phyloP scores from a whole-genome alignment of 192 early-diverging fungal genomes.

The Linderina pennispora region DNA sequence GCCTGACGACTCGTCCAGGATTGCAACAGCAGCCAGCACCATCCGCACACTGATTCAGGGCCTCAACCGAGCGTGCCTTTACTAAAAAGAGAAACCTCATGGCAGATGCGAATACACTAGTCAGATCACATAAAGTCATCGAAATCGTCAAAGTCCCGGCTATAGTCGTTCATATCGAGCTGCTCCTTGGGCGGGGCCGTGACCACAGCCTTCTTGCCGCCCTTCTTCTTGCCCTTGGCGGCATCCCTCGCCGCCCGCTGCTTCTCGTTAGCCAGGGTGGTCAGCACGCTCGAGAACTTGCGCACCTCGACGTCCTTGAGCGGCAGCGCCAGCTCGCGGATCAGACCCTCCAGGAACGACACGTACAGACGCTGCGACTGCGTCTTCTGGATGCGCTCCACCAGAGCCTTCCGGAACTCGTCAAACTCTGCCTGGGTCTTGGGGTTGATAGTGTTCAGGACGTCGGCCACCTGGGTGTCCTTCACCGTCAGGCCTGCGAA shows the following conservation, averaged over 20 bases:
- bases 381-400: slow-evolving; percentile 52
- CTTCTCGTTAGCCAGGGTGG: slow-evolving; percentile 70
- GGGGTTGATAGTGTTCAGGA: slow-evolving; percentile 49
- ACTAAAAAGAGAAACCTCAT: not conserved
- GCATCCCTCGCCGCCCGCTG: slow-evolving; percentile 56
- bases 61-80: slow-evolving; percentile 4
- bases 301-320: slow-evolving; percentile 61
- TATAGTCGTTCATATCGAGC: slow-evolving; percentile 49
- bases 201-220: slow-evolving; percentile 42
- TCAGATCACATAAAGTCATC: slow-evolving; percentile 55
- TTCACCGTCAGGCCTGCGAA: slow-evolving; percentile 59
- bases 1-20: no score
- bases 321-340: slow-evolving; percentile 56
- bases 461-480: slow-evolving; percentile 16
- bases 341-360: slow-evolving; percentile 57
- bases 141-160: slow-evolving; percentile 47
- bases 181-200: slow-evolving; percentile 14
- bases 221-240: slow-evolving; percentile 66
- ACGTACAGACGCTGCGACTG: slow-evolving; percentile 40
- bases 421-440: slow-evolving; percentile 65
- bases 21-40: not conserved
- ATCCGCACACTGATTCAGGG: slow-evolving; percentile 6
- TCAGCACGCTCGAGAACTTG: slow-evolving; percentile 55
- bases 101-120: not conserved
- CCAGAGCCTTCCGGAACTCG: slow-evolving; percentile 54